Percentiles rank a stretch among this genome's conserved stretches.
phyloP scores from a whole-genome alignment of 2,329 filamentous ascomycete species.

The Ploettnerulaceae sp. region DNA sequence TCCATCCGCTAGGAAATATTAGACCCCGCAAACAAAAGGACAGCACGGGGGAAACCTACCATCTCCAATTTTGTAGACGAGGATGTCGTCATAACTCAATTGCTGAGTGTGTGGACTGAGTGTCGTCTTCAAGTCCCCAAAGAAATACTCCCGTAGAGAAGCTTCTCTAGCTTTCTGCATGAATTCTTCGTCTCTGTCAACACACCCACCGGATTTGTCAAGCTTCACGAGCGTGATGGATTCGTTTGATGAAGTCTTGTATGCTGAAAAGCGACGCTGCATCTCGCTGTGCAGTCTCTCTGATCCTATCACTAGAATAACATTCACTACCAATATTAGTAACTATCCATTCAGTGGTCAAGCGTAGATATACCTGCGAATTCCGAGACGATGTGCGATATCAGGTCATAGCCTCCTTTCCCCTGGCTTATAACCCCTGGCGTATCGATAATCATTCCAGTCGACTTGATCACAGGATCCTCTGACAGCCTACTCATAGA shows the following conservation, averaged over 20 bases:
- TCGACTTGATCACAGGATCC: conserved; percentile 63
- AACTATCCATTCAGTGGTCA: not conserved
- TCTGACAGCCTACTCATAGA: conserved; percentile 73
- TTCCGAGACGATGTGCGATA: conserved; percentile 73
- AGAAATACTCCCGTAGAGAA: conserved; percentile 89
- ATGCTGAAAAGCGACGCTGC: conserved; percentile 57
- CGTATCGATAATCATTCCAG: conserved; percentile 84
- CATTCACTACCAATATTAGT: conserved; percentile 52
- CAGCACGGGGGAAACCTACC: conserved; percentile 38
- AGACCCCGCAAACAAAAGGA: conserved; percentile 2
- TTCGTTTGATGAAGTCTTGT: conserved; percentile 57
- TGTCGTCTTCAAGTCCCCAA: conserved; percentile 70
- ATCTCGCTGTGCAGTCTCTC: conserved; percentile 72
- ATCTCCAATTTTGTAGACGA: conserved; percentile 66
- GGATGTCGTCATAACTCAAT: conserved; percentile 69
- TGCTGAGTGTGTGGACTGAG: conserved; percentile 85
- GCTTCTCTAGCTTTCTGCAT: conserved; percentile 70
- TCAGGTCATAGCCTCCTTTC: conserved; percentile 65
- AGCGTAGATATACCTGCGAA: conserved; percentile 51
- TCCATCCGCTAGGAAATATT: conserved; percentile 23
- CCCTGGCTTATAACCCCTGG: conserved; percentile 64
- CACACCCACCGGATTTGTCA: conserved; percentile 80
- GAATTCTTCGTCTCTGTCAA: conserved; percentile 67
- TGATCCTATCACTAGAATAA: conserved; percentile 78
- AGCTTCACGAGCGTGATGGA: conserved; percentile 70